Evolutionary conservation across 2,329 filamentous ascomycete genomes (phyloP).

Genomic region (Hypoxylon sp.): DNA sequence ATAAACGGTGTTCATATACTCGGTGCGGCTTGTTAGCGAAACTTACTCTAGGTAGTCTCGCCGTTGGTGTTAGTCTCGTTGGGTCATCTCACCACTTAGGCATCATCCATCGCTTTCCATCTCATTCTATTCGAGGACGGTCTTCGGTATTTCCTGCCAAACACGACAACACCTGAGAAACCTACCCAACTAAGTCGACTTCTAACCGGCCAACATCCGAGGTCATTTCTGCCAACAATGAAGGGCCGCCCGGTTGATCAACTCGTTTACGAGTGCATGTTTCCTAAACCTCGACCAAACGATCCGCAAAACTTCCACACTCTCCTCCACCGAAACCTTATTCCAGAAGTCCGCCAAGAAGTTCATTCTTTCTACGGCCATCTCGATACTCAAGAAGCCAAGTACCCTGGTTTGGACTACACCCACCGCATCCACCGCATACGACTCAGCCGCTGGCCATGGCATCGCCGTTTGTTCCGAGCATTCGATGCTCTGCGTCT

Average conservation of each 20-base stretch:
- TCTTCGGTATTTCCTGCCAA: conserved; percentile 4
- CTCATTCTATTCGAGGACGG: conserved; percentile 20
- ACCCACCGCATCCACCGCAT: conserved; percentile 79
- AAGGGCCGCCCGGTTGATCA: conserved; percentile 79
- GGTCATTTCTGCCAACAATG: conserved; percentile 69
- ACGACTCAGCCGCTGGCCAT: conserved; percentile 82
- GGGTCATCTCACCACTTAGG: conserved; percentile 13
- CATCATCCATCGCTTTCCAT: conserved; percentile 25
- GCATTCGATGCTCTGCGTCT: conserved; percentile 80
- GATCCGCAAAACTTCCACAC: conserved; percentile 81
- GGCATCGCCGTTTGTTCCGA: conserved; percentile 82
- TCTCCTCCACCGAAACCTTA: conserved; percentile 78
- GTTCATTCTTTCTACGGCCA: conserved; percentile 85
- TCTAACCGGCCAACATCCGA: conserved; percentile 16
- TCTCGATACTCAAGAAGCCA: conserved; percentile 83
- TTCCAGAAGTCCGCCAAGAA: conserved; percentile 84
- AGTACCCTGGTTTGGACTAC: conserved; percentile 87
- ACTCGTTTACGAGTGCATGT: conserved; percentile 82
- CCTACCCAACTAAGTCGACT: conserved; percentile 12
- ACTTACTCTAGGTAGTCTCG: conserved; percentile 18
- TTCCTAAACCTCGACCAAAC: conserved; percentile 75
- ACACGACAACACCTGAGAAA: conserved; percentile 7
- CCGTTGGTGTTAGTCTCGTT: conserved; percentile 13
- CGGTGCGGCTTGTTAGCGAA: conserved; percentile 6
- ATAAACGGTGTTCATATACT: neutral